Base-by-base conservation (phyloP, 768 basidiomycete genomes). In the Lentinus tigrinus region DNA sequence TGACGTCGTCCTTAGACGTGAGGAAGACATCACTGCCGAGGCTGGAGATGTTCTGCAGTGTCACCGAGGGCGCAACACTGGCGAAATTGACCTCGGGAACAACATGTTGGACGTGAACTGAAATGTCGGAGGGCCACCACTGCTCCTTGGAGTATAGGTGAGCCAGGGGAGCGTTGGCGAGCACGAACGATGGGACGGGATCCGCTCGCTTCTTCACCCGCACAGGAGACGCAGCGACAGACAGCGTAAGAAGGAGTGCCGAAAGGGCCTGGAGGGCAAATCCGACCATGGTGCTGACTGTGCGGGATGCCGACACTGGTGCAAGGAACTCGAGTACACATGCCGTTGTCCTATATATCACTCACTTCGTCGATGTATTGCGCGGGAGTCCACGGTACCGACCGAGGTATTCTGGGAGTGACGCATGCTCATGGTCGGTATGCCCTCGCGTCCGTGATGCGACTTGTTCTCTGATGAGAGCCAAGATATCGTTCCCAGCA, bases 91-190 rank as follows among this genome's bases (percentile, higher is more conserved):
- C 48, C 52, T 68, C 42, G 21, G 66, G 64, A 23, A 53, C 52
- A 43, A 70, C 63, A 47, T 70, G 65, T 31, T 53, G 59, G 23
- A 70, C 48, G 58, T 67, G 64, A 23, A 3, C 46, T 10, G 64
- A 57, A 56, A 71, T 56, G 50, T 71, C 68, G 27, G 68, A 61
- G 9, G 68, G 67, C 63, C 64, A 67, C 49, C 53, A 67, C 10
- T 28, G 9, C 47, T 71, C 70, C n/a, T 58, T 37, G 10, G 67
- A 65, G 48, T 58, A 63, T 11, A 69, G 60, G 57, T 71, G 57
- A 19, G 64, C 60, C 47, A 69, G 34, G n/a, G 70, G 70, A 8
- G 70, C 70, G 48, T 64, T 62, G 24, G 60, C 46, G 28, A 65
- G 57, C 42, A 68, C 68, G 54, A 61, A 71, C 34, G 55, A 31